These are phyloP conservation scores for Arxiozyma telluris DNA, from an alignment of 1,139 yeast genomes.

Conservation along the genomic window DNA sequence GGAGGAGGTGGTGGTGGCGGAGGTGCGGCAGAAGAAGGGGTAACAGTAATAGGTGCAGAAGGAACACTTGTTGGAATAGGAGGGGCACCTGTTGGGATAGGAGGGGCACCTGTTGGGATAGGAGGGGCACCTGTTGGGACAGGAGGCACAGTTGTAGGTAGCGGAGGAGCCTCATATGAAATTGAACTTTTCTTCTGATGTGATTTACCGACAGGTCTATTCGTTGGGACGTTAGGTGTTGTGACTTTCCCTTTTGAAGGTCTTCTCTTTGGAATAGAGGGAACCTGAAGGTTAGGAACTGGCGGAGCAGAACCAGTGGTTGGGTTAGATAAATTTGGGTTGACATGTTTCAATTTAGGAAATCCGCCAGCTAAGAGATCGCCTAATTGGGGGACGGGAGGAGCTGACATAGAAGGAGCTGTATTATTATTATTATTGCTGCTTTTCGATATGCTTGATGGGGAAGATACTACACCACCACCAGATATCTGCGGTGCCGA, in stretches of 20 bases:
- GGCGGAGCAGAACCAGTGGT: constrained; percentile 22
- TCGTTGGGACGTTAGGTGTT: not conserved
- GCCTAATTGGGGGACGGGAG: constrained; percentile 44
- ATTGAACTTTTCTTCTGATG: constrained; percentile 9
- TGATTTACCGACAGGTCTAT: constrained; percentile 1
- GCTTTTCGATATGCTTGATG: not conserved
- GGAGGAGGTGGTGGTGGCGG: constrained; percentile 24
- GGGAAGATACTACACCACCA: constrained; percentile 5
- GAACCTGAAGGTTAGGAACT: constrained; percentile 16
- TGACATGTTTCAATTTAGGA: constrained; percentile 59
- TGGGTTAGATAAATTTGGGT: constrained; percentile 20
- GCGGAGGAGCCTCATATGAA: constrained; percentile 25
- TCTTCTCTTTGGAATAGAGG: constrained; percentile 15
- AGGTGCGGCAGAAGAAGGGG: not conserved
- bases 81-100: no score
- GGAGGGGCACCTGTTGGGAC: no score
- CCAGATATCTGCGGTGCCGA: constrained; percentile 46
- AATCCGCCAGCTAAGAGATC: constrained; percentile 81
- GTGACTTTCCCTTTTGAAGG: constrained; percentile 6
- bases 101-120: no score
- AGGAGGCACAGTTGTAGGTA: constrained; percentile 29
- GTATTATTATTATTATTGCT: not conserved
- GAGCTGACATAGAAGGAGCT: constrained; percentile 17
- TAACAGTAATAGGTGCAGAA: constrained; percentile 6
- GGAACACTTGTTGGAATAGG: constrained; percentile 15